Base-by-base conservation (phyloP, 176 grass and related monocot species). In the Ananas comosus region DNA sequence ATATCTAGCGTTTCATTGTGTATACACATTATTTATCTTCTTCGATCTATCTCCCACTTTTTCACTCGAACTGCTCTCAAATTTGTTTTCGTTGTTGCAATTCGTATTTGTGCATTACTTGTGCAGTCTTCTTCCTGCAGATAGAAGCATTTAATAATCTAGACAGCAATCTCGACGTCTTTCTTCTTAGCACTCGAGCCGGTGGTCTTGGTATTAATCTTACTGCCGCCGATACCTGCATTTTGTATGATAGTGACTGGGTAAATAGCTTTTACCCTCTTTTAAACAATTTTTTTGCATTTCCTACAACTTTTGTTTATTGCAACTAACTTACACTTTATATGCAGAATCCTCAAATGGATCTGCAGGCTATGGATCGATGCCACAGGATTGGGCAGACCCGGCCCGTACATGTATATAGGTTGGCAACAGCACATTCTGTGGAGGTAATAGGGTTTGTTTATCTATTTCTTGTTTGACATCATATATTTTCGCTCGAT, bases 341-440 rank as follows among this genome's bases (percentile, higher is more conserved):
- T 52, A 11, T 80, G 51, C 84, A 97, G 94, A 97, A 97, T 69
- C 94, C 94, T 75, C 94, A 97, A 73, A 87, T 87, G 86, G 94
- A 97, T 90, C 65, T 97, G 70, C 94, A 97, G 83, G 94, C 94
- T 24, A 97, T 97, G 94, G 94, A 97, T 67, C 71, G 94, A 42
- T 97, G 94, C 76, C 94, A 97, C 72, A 77, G 94, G 72, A 97
- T 97, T 83, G 94, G 94, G 33, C 94, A 97, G 82, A 90, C 86
- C 27, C 80, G 83, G 22, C 86, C 94, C 16, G 94, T 92, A 19
- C 94, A 97, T 52, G 94, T 92, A 11, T 97, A 92, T 79, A 81
- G 94, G 49, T 53, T 97, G 69, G 94, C 94, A 52, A 97, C 94
- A 70, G 80, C 94, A 66, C 78, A 92, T 75, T 90, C 94, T 64